phyloP scores from a whole-genome alignment of 495 filamentous ascomycete genomes.

The Neurospora sp. region DNA sequence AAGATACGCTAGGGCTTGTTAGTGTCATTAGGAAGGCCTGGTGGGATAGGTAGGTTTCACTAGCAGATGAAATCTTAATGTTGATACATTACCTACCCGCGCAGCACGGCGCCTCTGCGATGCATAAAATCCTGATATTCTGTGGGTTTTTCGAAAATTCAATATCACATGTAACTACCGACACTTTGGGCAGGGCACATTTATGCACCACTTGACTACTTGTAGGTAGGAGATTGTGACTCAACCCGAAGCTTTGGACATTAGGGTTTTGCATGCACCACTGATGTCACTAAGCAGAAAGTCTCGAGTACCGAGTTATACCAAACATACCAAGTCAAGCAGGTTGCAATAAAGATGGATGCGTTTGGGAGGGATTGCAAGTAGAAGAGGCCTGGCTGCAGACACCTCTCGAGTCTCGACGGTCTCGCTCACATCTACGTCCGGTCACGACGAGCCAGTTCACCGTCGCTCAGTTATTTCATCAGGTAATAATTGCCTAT shows the following conservation, averaged over 20 bases:
- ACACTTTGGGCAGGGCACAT: no score
- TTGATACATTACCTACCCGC: no score
- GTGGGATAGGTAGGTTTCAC: no score
- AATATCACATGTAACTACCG: no score
- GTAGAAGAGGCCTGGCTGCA: neutral
- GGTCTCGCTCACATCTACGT: neutral
- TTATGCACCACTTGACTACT: neutral
- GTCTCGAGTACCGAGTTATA: neutral
- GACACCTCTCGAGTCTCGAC: neutral
- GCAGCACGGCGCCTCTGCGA: no score
- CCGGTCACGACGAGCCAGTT: neutral
- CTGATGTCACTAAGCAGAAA: neutral
- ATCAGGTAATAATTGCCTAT: neutral
- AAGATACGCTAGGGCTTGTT: no score
- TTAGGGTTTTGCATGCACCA: neutral
- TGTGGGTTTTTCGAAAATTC: no score
- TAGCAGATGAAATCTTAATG: no score
- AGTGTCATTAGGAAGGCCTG: no score
- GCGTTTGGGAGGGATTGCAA: neutral
- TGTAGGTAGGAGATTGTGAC: neutral
- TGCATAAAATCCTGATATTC: no score
- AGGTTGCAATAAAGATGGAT: neutral
- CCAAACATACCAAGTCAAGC: no score
- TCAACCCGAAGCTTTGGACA: neutral
- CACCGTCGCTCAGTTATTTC: neutral